phyloP scores from a whole-genome alignment of 1,139 yeast genomes.

The Sugiyamaella grinbergsii region DNA sequence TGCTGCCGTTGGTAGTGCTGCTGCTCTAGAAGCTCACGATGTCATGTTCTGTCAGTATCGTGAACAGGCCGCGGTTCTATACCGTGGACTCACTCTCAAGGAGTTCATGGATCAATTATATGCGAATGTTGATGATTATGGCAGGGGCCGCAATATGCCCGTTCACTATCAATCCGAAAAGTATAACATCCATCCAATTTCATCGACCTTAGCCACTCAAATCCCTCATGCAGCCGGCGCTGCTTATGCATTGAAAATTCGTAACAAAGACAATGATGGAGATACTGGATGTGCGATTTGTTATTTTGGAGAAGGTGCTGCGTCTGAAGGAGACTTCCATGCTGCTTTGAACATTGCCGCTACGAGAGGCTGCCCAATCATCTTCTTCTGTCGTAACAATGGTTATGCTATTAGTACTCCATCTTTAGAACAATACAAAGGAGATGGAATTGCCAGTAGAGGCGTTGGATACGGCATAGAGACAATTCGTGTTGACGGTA shows the following conservation, averaged over 20 bases:
- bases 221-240: conserved; percentile 46
- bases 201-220: conserved; percentile 44
- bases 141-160: conserved; percentile 43
- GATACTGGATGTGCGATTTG: conserved; percentile 35
- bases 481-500: conserved; percentile 44
- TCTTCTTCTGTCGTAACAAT: conserved; percentile 44
- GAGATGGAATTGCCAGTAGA: conserved; percentile 44
- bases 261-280: conserved; percentile 29
- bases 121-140: conserved; percentile 40
- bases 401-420: conserved; percentile 46
- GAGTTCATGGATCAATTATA: conserved; percentile 43
- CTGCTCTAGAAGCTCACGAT: conserved; percentile 41
- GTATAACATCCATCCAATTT: conserved; percentile 43
- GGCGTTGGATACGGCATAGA: conserved; percentile 45
- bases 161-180: conserved; percentile 40
- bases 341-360: conserved; percentile 46
- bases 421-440: conserved; percentile 42
- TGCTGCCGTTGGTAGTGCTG: conserved; percentile 42
- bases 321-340: conserved; percentile 46
- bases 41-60: conserved; percentile 42
- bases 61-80: conserved; percentile 42
- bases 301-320: conserved; percentile 46
- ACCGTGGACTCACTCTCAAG: conserved; percentile 41
- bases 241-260: conserved; percentile 42
- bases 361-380: conserved; percentile 42